Evolutionary conservation across 169 alveolate species (phyloP).

Genomic region (Cryptosporidium parvum): DNA sequence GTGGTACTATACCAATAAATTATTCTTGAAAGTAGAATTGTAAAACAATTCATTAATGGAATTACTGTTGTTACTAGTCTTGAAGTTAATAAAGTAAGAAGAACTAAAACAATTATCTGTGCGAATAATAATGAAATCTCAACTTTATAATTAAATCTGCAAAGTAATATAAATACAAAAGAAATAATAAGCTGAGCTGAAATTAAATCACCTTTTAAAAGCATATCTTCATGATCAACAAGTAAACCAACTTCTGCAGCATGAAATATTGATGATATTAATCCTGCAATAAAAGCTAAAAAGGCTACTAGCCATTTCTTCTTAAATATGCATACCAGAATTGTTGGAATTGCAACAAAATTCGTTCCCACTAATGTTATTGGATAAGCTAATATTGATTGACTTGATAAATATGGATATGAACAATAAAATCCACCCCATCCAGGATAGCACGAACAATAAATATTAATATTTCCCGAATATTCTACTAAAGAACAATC

Average conservation of each 20-base stretch:
- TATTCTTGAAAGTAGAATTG: conserved; percentile 35
- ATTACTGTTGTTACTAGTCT: conserved; percentile 59
- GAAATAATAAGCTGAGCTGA: conserved; percentile 63
- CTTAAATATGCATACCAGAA: conserved; percentile 41
- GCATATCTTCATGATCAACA: conserved; percentile 24
- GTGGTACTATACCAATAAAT: conserved; percentile 34
- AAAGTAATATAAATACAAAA: conserved; percentile 60
- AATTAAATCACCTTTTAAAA: conserved; percentile 67
- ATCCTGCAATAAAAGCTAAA: conserved; percentile 70
- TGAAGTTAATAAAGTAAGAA: conserved; percentile 35
- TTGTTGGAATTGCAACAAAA: conserved; percentile 74
- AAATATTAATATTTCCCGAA: conserved; percentile 41
- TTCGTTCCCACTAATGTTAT: conserved; percentile 69
- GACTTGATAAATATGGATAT: conserved; percentile 45
- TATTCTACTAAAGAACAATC: conserved; percentile 36
- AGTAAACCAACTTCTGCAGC: conserved; percentile 71
- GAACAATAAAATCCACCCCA: conserved; percentile 75
- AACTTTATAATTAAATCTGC: conserved; percentile 43
- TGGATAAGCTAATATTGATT: conserved; percentile 57
- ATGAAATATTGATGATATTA: conserved; percentile 64
- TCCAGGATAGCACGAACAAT: conserved; percentile 73
- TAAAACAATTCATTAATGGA: conserved; percentile 40
- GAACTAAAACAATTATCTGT: conserved; percentile 10
- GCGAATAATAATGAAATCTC: conserved; percentile 29
- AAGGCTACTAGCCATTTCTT: conserved; percentile 54